Evolutionary conservation across 441 rosid genomes (phyloP), one percentile per base, ranked within the genome.

Genomic region (Euphorbia celastroides): DNA sequence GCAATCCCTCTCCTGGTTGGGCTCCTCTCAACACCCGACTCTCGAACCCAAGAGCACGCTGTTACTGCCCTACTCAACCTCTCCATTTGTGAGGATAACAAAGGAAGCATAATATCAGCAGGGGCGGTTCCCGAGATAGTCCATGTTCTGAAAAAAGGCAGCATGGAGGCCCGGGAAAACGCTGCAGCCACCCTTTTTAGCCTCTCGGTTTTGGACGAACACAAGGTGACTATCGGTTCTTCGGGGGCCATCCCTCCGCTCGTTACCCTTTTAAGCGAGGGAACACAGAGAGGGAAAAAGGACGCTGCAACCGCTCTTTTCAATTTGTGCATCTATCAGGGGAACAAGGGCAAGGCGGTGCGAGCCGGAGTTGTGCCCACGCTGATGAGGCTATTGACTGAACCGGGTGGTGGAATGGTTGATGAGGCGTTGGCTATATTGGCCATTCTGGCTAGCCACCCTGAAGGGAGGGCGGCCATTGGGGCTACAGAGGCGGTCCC

Each of bases 161-260:
- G 99, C 84, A 92, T 90, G 96, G 97, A 92, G 72, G 98, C 99
- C 27, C 83, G 98, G 75, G 99, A 94, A 80, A 94, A 94, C 70
- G 99, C 99, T 14, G 99, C 97, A 1, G 98, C 99, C 7, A 92
- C 98, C 17, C 97, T 94, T 59, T 94, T 94, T 77, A 94, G 99
- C 73, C 79, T 92, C 74, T 94, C 98, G 7, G 97, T 92, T 50
- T 20, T 94, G 19, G 99, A 94, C 65, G 98, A 92, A 75, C 92
- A 90, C 79, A 94, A 92, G 82, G 96, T 94, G 59, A 83, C 97
- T 0, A 94, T 92, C 61, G 99, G 99, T 62, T 94, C 92, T 54
- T 97, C 98, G 1, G 99, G 97, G 57, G 99, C 99, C 3, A 80
- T 94, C 78, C 93, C 97, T 6, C 96, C 96, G 12, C 96, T 94